These are phyloP conservation scores for Cardamine chenopodiifolia DNA, from an alignment of 345 rosid genomes.

Conservation along the genomic window DNA sequence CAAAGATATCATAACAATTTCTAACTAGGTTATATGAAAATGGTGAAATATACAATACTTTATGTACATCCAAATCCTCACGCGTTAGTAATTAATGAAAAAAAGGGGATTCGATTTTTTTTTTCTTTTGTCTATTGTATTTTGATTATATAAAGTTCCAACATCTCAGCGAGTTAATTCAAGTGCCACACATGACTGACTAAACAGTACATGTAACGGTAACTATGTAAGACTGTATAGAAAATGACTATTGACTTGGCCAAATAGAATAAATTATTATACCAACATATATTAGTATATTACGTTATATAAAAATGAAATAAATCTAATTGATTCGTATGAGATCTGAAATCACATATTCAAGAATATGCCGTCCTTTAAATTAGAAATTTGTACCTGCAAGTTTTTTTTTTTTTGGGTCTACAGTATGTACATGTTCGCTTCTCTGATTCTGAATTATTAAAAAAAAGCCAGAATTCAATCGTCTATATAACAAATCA, in stretches of 20 bases:
- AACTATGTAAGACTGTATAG: constrained; percentile 17
- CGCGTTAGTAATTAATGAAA: neutral
- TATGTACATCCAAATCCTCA: neutral
- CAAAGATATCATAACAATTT: neutral
- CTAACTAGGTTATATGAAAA: neutral
- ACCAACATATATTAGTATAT: neutral
- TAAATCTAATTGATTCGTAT: neutral
- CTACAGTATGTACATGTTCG: neutral
- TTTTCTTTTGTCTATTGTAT: constrained; percentile 6
- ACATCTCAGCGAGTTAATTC: constrained; percentile 24
- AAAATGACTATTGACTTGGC: constrained; percentile 32
- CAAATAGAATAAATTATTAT: constrained; percentile 12
- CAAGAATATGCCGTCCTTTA: neutral
- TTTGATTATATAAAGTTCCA: neutral
- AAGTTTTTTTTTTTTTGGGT: neutral
- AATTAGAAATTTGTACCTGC: neutral
- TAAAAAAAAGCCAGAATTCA: constrained; percentile 5
- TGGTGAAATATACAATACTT: neutral
- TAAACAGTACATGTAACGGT: constrained; percentile 23
- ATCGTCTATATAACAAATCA: neutral
- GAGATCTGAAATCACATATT: constrained; percentile 7
- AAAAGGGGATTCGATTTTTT: neutral
- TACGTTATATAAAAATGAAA: neutral
- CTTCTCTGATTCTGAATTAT: neutral
- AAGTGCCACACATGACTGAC: constrained; percentile 31